Evolutionary conservation across 805 yeast species (phyloP).

Genomic region (Gaillardinia entomophila): DNA sequence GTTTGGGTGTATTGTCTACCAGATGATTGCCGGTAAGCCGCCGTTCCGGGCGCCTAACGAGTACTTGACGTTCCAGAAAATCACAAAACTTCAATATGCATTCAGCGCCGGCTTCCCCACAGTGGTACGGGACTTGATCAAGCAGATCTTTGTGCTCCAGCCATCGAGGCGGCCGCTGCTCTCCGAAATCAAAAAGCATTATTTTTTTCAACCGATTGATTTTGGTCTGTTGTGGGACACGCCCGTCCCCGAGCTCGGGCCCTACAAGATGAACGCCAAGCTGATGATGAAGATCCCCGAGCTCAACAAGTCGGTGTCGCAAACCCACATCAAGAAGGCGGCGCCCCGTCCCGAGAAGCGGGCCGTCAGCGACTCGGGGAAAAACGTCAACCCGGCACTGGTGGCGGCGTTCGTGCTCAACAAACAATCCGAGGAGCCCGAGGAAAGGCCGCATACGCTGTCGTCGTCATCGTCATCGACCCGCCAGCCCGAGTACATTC

Average conservation of each 20-base stretch:
- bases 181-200: constrained; percentile 54
- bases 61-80: constrained; percentile 75
- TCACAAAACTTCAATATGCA: constrained; percentile 73
- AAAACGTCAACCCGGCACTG: constrained; percentile 25
- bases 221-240: constrained; percentile 63
- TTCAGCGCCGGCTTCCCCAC: constrained; percentile 60
- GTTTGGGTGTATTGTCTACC: constrained; percentile 53
- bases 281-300: constrained; percentile 73
- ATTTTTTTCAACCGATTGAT: constrained; percentile 63
- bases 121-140: constrained; percentile 59
- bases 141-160: constrained; percentile 60
- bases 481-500: constrained; percentile 43
- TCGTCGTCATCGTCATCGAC: constrained; percentile 21
- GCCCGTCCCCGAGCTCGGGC: constrained; percentile 61
- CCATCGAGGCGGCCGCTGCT: constrained; percentile 63
- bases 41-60: constrained; percentile 84
- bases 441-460: constrained; percentile 17
- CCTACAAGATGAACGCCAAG: constrained; percentile 69
- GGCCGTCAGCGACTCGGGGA: background rate
- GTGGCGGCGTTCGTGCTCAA: constrained; percentile 37
- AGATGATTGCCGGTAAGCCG: constrained; percentile 63
- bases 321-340: constrained; percentile 6
- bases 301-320: constrained; percentile 9
- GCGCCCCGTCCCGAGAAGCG: background rate
- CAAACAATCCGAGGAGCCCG: constrained; percentile 14